Evolutionary conservation across 2,329 filamentous ascomycete species (phyloP), one percentile per base, ranked within the genome.

Genomic region (Juglanconis sp.): DNA sequence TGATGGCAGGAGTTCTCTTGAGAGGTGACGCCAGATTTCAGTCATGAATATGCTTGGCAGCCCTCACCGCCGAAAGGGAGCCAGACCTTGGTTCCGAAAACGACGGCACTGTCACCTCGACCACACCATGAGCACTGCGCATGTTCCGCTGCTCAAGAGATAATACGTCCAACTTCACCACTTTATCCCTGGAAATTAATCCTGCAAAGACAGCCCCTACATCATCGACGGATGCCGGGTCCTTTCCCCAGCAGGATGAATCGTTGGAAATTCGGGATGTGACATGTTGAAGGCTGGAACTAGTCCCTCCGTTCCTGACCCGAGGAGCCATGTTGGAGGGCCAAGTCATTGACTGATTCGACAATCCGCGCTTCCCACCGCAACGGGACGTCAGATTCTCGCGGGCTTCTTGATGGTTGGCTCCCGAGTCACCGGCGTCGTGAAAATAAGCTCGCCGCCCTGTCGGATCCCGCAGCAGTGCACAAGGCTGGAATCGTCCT

Each of bases 301-400:
- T 51, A 35, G 13, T 15, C 46, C 17, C 46, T 31, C 53, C 15
- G n/a, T 55, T 47, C 42, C 53, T 38, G 53, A 17, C 31, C 34
- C 40, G 11, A 15, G 42, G 44, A 13, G 31, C 6, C 17, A 10
- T 48, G 15, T 36, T 57, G 70, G 69, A 69, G 69, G 68, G 67
- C 59, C 61, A 68, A 59, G 40, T 48, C 53, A 47, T 32, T 46
- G 62, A 48, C 64, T 70, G 65, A 73, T 74, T 74, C 68, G 66
- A 66, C 66, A 68, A 67, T 68, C 57, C 59, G 30, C 15, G 7
- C 13, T 30, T 31, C 24, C 35, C 36, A 46, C 36, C 17, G 55
- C 9, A 49, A 34, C 31, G 24, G 32, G 40, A 46, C 31, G 42
- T 49, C 35, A 51, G 42, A n/a, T 57, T 49, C 17, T 50, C 40